phyloP scores from a whole-genome alignment of 345 rosid genomes.

The Camelina neglecta region DNA sequence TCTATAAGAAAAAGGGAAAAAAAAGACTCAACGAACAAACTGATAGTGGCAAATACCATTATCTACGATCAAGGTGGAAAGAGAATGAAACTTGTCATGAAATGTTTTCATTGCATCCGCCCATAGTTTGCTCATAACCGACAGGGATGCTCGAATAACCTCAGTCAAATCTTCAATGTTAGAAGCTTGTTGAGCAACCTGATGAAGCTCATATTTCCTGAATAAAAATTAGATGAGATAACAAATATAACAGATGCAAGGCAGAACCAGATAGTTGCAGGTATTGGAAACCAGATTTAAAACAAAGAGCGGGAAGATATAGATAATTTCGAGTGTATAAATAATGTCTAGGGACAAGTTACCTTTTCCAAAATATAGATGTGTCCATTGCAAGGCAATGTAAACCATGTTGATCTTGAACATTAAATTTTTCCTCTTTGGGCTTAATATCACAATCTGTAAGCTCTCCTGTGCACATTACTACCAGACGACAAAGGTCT shows the following conservation, averaged over 20 bases:
- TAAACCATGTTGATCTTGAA: constrained; percentile 58
- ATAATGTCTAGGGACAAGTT: constrained; percentile 38
- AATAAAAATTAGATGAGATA: constrained; percentile 2
- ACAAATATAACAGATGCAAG: background rate
- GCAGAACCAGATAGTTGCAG: constrained; percentile 4
- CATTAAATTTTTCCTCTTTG: constrained; percentile 41
- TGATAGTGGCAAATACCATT: constrained; percentile 59
- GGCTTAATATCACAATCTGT: constrained; percentile 51
- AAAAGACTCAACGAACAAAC: constrained; percentile 14
- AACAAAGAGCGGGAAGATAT: background rate
- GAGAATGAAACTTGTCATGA: constrained; percentile 78
- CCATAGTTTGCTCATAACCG: constrained; percentile 89
- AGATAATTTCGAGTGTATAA: constrained; percentile 16
- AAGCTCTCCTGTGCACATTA: constrained; percentile 84
- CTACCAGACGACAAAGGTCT: constrained; percentile 79
- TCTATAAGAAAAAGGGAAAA: constrained; percentile 18
- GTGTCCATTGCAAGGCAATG: constrained; percentile 79
- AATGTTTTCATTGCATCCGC: constrained; percentile 80
- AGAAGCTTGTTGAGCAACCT: constrained; percentile 93
- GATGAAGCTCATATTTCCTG: constrained; percentile 94
- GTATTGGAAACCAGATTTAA: background rate
- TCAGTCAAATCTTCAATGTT: constrained; percentile 83
- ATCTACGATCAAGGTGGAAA: constrained; percentile 67
- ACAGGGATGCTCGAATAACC: constrained; percentile 71
- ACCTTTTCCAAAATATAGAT: constrained; percentile 88